Base-by-base conservation (phyloP, 1,284 basidiomycete genomes). In the Cryptococcus amylolentus region DNA sequence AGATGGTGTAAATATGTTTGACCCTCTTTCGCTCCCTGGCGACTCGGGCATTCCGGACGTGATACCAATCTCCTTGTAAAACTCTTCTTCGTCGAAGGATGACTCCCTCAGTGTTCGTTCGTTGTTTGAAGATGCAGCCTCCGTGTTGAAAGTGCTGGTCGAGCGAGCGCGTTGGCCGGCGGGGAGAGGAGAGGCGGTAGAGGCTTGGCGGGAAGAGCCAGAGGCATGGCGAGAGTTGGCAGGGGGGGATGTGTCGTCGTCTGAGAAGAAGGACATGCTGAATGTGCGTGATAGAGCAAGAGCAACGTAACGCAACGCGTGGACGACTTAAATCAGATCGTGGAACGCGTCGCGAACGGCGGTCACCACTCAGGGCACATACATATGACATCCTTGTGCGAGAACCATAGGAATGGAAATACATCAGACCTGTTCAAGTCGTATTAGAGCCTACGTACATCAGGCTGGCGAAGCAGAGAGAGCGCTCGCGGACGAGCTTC, bases 241-340 rank as follows among this genome's bases (percentile, higher is more conserved):
- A 23, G 23, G 23, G 38, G 50, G 5, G 37, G 42, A 13, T 45
- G 55, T 10, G 52, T 48, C 39, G 28, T 51, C 48, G 46, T 63
- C 58, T 20, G 56, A 57, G 46, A 61, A 61, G 47, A 61, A 64
- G 13, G 62, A 64, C 59, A 57, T 57, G 6, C 10, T 23, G 20
- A 20, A 23, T 23, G 3, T 23, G 23, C 46, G 49, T 47, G 52
- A 41, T 8, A 6, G n/a, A n/a, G 6, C 31, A 31, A 31, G 10
- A 31, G 31, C 31, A 7, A 20, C 20, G 20, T 20, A 20, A 20
- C 20, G 20, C 20, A 23, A 23, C 23, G 23, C 23, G 23, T 35
- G 31, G 31, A 35, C 31, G 31, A 35, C 6, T 31, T 31, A 31
- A 31, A 31, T 31, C 7, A 31, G 31, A 31, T 6, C 31, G 31